phyloP scores from a whole-genome alignment of 1,139 yeast genomes.

The Hansenula sp. region DNA sequence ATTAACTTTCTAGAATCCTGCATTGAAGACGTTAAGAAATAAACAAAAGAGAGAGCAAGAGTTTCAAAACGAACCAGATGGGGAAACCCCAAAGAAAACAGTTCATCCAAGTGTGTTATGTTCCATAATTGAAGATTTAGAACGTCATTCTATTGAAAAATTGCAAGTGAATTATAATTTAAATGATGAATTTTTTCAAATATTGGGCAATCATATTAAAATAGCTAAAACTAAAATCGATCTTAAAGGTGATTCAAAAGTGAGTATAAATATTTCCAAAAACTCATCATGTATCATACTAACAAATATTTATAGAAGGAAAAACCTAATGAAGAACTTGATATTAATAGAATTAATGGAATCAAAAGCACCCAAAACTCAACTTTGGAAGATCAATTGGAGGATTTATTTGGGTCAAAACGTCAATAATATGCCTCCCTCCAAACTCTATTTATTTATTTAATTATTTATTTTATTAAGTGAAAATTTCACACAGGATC shows the following conservation, averaged over 20 bases:
- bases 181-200: background rate
- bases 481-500: background rate
- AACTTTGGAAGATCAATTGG: background rate
- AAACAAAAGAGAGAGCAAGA: constrained; percentile 7
- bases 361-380: background rate
- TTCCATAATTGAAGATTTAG: constrained; percentile 16
- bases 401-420: background rate
- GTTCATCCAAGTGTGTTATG: constrained; percentile 15
- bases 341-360: background rate
- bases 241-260: background rate
- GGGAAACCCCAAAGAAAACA: background rate
- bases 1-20: constrained; percentile 9
- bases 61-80: background rate
- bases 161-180: constrained; percentile 11
- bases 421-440: background rate
- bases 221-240: background rate
- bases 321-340: background rate
- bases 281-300: no score
- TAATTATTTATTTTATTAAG: background rate
- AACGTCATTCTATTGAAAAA: constrained; percentile 10
- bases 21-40: constrained; percentile 12
- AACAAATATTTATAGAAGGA: background rate
- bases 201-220: background rate
- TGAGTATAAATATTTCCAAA: background rate
- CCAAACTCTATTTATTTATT: no score